Evolutionary conservation across 345 rosid genomes (phyloP).

Genomic region (Melastoma malabathricum): DNA sequence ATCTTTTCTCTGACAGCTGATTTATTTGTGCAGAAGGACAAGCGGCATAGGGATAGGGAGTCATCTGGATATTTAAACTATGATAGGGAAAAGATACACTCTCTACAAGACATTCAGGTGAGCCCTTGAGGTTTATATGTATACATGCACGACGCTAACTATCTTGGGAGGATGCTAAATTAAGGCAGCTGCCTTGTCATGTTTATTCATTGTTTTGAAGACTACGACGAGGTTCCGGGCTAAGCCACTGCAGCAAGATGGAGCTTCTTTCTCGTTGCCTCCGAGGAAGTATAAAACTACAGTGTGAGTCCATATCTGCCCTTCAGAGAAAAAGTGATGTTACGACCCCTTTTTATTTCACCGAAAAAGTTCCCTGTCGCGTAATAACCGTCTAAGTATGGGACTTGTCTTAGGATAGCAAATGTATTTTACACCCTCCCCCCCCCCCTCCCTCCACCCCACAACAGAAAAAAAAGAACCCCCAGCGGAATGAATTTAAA

Average conservation of each 20-base stretch:
- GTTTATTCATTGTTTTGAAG: conserved; percentile 22
- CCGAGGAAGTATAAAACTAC: conserved; percentile 21
- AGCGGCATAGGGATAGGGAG: conserved; percentile 23
- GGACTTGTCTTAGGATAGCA: too few relatives aligned
- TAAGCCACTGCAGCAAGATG: conserved; percentile 30
- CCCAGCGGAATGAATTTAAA: too few relatives aligned
- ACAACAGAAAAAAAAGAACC: too few relatives aligned
- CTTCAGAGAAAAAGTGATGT: neutral
- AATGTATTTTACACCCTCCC: too few relatives aligned
- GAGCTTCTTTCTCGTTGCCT: conserved; percentile 24
- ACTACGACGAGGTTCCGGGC: conserved; percentile 24
- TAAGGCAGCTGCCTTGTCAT: neutral
- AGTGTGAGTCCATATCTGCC: conserved; percentile 29
- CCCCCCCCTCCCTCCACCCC: too few relatives aligned
- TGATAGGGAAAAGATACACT: conserved; percentile 14
- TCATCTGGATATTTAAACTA: conserved; percentile 18
- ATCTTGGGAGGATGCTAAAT: too few relatives aligned
- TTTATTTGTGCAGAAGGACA: conserved; percentile 29
- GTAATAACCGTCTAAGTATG: too few relatives aligned
- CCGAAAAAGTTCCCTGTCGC: too few relatives aligned
- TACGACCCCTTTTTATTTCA: too few relatives aligned
- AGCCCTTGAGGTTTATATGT: neutral
- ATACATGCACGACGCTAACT: neutral
- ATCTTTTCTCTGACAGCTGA: neutral
- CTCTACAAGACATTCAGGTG: conserved; percentile 10